Evolutionary conservation across 2,329 filamentous ascomycete genomes (phyloP).

Genomic region (Cucurbitaria berberidis): DNA sequence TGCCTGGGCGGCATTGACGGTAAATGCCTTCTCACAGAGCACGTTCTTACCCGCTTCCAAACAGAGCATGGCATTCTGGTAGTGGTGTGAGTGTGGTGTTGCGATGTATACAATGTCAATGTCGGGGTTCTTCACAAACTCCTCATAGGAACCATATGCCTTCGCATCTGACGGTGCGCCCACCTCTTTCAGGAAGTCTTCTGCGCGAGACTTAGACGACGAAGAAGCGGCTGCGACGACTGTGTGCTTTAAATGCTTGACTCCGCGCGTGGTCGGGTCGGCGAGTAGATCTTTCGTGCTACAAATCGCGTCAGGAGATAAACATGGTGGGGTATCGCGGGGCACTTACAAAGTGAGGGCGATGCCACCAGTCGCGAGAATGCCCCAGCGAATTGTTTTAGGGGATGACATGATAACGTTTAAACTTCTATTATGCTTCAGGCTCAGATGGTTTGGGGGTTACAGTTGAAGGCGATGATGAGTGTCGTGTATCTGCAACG

Average conservation of each 20-base stretch:
- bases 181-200: slow-evolving; percentile 73
- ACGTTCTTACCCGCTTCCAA: slow-evolving; percentile 85
- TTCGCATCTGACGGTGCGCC: slow-evolving; percentile 71
- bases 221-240: slow-evolving; percentile 83
- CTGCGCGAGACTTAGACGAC: slow-evolving; percentile 70
- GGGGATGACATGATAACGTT: slow-evolving; percentile 39
- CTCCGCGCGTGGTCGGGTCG: slow-evolving; percentile 72
- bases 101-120: slow-evolving; percentile 89
- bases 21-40: slow-evolving; percentile 89
- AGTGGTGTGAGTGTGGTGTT: slow-evolving; percentile 91
- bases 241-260: slow-evolving; percentile 75
- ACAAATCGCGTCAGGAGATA: slow-evolving; percentile 8
- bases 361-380: slow-evolving; percentile 58
- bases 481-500: slow-evolving; percentile 11
- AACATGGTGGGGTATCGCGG: slow-evolving; percentile 20
- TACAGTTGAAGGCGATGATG: neutral
- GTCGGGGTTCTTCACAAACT: slow-evolving; percentile 77
- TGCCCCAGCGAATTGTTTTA: slow-evolving; percentile 52
- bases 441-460: neutral
- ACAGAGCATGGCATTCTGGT: slow-evolving; percentile 86
- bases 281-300: slow-evolving; percentile 75
- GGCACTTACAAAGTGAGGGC: slow-evolving; percentile 52
- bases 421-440: neutral
- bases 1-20: slow-evolving; percentile 79
- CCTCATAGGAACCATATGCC: slow-evolving; percentile 80